A percentile compares a stretch with the other conserved stretches of the same genome.
phyloP scores from a whole-genome alignment of 805 yeast species.

The Zygoascus ofunaensis region DNA sequence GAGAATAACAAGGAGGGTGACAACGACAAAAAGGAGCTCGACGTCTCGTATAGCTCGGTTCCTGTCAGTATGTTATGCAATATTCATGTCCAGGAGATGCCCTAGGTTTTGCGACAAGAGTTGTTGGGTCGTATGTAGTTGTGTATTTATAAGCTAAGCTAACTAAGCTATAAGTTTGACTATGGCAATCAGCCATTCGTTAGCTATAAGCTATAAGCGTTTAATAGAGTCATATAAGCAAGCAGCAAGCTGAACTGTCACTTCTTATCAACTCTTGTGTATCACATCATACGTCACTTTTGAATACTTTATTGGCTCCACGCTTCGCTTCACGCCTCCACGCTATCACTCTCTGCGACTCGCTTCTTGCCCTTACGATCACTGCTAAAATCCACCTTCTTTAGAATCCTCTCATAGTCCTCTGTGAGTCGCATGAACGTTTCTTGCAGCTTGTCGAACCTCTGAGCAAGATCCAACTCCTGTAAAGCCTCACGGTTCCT shows the following conservation, averaged over 20 bases:
- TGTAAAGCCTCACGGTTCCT: conserved; percentile 73
- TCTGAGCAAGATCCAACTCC: conserved; percentile 54
- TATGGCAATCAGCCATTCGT: no score
- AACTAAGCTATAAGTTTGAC: no score
- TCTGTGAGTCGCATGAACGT: conserved; percentile 62
- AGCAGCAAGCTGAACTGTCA: no score
- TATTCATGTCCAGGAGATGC: conserved; percentile 2
- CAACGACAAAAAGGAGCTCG: conserved; percentile 5
- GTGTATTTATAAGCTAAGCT: no score
- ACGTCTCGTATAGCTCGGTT: not conserved
- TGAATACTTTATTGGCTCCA: no score
- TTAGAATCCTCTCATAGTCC: conserved; percentile 57
- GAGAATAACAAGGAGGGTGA: conserved; percentile 3
- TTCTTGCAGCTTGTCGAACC: conserved; percentile 61
- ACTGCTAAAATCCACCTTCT: conserved; percentile 13
- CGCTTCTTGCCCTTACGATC: conserved; percentile 10
- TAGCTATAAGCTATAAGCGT: no score
- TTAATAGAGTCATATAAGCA: no score
- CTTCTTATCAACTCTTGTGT: no score
- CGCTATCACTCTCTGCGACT: no score
- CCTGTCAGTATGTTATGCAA: not conserved
- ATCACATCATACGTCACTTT: no score
- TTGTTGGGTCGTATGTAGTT: no score
- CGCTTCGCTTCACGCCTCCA: no score
- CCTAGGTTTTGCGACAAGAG: not conserved